Conservation (phyloP, 345 rosid genomes). For the Salix caprea region DNA sequence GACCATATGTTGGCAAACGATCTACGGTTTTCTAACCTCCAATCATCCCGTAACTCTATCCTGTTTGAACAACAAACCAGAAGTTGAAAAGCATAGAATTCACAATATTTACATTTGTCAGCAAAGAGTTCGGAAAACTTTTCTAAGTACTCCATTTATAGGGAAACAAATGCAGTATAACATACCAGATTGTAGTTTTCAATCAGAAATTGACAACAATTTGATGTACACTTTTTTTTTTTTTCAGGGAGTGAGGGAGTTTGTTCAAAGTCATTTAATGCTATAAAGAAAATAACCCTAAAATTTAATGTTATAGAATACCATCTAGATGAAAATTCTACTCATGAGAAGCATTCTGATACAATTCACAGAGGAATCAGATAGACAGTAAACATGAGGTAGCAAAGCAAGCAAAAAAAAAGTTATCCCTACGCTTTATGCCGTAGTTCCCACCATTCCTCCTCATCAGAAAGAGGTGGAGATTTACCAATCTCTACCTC, state of each 20-base stretch:
- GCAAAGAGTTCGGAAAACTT: neutral
- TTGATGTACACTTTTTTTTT: neutral
- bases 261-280: neutral
- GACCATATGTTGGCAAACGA: constrained; percentile 97
- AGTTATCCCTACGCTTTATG: constrained; percentile 70
- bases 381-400: neutral
- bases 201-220: neutral
- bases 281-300: neutral
- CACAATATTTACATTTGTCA: neutral
- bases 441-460: constrained; percentile 82
- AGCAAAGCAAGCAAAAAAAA: neutral
- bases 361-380: neutral
- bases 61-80: constrained; percentile 40
- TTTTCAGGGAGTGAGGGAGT: neutral
- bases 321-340: neutral
- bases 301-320: neutral
- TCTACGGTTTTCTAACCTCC: constrained; percentile 81
- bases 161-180: neutral
- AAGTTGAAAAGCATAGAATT: constrained; percentile 3
- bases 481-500: constrained; percentile 95
- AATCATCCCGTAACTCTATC: constrained; percentile 79
- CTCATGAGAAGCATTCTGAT: neutral
- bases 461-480: constrained; percentile 92
- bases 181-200: neutral
- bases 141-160: neutral